phyloP scores from a whole-genome alignment of 2,329 filamentous ascomycete genomes.

The Albifimbria verrucaria region DNA sequence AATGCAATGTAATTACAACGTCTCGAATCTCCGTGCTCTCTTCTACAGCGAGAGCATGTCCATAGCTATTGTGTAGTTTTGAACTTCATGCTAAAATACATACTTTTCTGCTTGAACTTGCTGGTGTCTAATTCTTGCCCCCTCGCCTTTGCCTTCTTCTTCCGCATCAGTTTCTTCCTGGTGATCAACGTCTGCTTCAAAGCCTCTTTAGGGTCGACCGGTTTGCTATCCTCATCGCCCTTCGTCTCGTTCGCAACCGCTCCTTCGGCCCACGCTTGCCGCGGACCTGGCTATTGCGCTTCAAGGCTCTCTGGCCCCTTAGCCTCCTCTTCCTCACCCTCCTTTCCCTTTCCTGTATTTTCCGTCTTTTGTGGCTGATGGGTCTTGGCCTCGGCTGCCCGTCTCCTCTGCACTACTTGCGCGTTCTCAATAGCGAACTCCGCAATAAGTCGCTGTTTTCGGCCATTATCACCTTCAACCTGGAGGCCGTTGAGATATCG shows the following conservation, averaged over 20 bases:
- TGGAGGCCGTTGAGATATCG: slow-evolving; percentile 85
- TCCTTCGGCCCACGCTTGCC: slow-evolving; percentile 9
- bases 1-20: too few relatives aligned
- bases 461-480: slow-evolving; percentile 60
- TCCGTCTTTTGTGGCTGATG: slow-evolving; percentile 17
- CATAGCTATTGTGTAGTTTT: too few relatives aligned
- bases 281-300: slow-evolving; percentile 15
- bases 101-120: not conserved
- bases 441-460: slow-evolving; percentile 85
- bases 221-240: slow-evolving; percentile 25
- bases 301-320: slow-evolving; percentile 13
- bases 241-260: slow-evolving; percentile 6
- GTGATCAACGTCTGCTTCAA: slow-evolving; percentile 75
- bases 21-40: too few relatives aligned
- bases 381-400: slow-evolving; percentile 32
- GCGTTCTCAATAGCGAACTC: slow-evolving; percentile 99
- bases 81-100: not conserved
- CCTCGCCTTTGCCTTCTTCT: slow-evolving; percentile 53
- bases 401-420: slow-evolving; percentile 81
- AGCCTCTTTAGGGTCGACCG: slow-evolving; percentile 32
- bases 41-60: too few relatives aligned
- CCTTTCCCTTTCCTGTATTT: slow-evolving; percentile 8
- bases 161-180: slow-evolving; percentile 76
- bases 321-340: slow-evolving; percentile 20
- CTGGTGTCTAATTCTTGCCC: slow-evolving; percentile 23